Percentiles rank a stretch among this genome's conserved stretches.
These are phyloP conservation scores for Paramecium primaurelia DNA, from an alignment of 73 alveolate species.

Conservation along the genomic window DNA sequence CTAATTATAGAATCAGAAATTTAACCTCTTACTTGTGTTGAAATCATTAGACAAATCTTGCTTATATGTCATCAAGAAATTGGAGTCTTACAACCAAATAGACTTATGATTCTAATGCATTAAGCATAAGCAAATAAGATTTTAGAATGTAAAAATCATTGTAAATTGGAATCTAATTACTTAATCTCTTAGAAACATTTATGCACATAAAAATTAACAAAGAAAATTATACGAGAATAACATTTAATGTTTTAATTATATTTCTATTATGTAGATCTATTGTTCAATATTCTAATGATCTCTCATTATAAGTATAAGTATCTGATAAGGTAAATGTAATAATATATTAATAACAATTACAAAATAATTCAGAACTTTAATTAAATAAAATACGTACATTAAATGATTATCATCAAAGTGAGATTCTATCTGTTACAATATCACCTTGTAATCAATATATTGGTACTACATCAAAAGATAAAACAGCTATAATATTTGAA, in stretches of 20 bases:
- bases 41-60: background rate
- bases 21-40: background rate
- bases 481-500: background rate
- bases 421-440: background rate
- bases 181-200: background rate
- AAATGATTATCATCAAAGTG: background rate
- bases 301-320: background rate
- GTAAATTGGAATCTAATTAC: background rate
- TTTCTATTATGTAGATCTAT: background rate
- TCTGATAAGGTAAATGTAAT: background rate
- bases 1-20: background rate
- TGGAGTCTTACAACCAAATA: background rate
- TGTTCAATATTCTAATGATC: background rate
- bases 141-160: background rate
- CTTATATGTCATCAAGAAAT: background rate
- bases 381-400: background rate
- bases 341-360: background rate
- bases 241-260: background rate
- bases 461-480: background rate
- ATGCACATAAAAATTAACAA: background rate
- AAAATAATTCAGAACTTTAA: background rate
- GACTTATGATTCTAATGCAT: background rate
- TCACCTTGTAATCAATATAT: slow-evolving; percentile 25
- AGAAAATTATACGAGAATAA: background rate
- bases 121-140: background rate